These are phyloP conservation scores for Stevia rebaudiana DNA, from an alignment of 140 eudicot species.

Conservation along the genomic window DNA sequence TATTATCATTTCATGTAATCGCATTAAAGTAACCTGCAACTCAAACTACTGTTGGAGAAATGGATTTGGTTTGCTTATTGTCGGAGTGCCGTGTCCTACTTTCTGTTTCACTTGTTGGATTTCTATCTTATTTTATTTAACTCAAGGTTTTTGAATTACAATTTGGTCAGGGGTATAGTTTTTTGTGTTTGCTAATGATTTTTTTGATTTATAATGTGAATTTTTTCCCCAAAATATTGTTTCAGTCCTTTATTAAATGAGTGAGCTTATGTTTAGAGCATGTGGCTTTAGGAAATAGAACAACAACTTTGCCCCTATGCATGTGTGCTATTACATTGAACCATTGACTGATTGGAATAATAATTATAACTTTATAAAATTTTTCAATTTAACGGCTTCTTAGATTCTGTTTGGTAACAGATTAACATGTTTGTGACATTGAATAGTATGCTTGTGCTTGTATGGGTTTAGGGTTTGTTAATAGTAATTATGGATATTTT, in stretches of 20 bases:
- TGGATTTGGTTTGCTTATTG: neutral
- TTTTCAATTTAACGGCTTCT: neutral
- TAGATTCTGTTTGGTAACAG: neutral
- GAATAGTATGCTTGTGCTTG: constrained; percentile 9
- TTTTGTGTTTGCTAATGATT: neutral
- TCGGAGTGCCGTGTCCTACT: neutral
- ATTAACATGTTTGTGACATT: neutral
- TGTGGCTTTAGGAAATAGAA: neutral
- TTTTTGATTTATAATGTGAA: neutral
- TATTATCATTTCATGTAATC: neutral
- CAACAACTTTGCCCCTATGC: neutral
- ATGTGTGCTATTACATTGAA: neutral
- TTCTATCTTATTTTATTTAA: constrained; percentile 1
- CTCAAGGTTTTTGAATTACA: neutral
- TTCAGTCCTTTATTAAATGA: too few species aligned
- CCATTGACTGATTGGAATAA: constrained; percentile 1
- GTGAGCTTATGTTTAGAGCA: constrained; percentile 11
- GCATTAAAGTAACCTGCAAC: neutral
- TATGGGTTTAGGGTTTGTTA: neutral
- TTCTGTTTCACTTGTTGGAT: neutral
- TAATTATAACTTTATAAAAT: neutral
- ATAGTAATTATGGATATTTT: neutral
- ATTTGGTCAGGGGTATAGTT: neutral
- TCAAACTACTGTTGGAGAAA: neutral
- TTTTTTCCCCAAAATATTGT: neutral